phyloP scores from a whole-genome alignment of 805 yeast genomes.

The Yarrowia sp. region DNA sequence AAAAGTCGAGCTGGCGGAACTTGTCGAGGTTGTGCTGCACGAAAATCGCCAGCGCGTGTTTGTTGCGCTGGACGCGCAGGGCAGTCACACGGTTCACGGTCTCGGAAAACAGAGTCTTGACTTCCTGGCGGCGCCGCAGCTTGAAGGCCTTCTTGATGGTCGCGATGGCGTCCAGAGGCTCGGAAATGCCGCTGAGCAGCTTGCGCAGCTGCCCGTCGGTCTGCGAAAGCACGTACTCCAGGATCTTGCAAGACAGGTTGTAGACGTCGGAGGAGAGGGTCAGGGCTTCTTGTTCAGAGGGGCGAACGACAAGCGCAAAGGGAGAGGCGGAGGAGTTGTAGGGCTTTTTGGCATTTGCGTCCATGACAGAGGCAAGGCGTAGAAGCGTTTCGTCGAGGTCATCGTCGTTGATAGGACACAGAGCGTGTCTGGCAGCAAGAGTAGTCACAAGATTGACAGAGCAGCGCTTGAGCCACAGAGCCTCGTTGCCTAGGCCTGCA shows the following conservation, averaged over 20 bases:
- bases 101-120: neutral
- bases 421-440: neutral
- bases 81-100: neutral
- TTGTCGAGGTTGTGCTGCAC: neutral
- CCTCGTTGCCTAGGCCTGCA: neutral
- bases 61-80: neutral
- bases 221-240: neutral
- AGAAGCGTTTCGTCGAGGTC: neutral
- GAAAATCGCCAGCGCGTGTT: neutral
- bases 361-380: neutral
- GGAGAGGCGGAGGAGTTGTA: no score
- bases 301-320: no score
- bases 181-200: neutral
- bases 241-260: neutral
- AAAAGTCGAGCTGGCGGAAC: neutral
- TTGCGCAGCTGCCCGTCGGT: neutral
- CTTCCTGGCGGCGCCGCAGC: neutral
- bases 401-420: neutral
- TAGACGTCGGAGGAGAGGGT: no score
- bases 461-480: neutral
- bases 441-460: neutral
- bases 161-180: neutral
- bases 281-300: no score
- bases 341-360: neutral
- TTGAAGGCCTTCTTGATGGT: neutral